Conservation (phyloP, 305 asterid species). For the Lippia alba region DNA sequence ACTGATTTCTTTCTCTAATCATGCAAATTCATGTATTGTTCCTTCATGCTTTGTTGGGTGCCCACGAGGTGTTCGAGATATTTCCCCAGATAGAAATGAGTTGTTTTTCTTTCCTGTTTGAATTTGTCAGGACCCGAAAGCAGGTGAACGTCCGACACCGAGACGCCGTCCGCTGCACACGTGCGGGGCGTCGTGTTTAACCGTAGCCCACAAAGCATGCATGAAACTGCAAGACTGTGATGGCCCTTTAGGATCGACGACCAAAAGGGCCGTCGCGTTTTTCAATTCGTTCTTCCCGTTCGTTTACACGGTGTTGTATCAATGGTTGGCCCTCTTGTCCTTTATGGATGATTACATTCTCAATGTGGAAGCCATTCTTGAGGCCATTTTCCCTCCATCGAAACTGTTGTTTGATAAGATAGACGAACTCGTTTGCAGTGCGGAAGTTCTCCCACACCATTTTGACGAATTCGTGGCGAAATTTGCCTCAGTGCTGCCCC, state of each 20-base stretch:
- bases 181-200: constrained; percentile 50
- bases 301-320: constrained; percentile 34
- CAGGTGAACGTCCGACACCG: constrained; percentile 21
- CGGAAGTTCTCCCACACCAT: constrained; percentile 45
- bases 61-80: not conserved
- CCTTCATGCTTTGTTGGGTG: not conserved
- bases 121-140: constrained; percentile 33
- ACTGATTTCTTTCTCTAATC: too few relatives aligned
- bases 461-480: constrained; percentile 41
- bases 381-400: constrained; percentile 51
- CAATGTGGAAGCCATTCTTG: constrained; percentile 35
- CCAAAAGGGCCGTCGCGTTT: constrained; percentile 26
- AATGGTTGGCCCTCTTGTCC: constrained; percentile 44
- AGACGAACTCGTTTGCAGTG: constrained; percentile 42
- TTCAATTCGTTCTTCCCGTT: constrained; percentile 40
- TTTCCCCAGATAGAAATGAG: not conserved
- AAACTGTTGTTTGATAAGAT: constrained; percentile 45
- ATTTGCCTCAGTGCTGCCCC: constrained; percentile 33
- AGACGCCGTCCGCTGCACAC: constrained; percentile 61
- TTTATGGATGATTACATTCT: constrained; percentile 57
- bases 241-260: constrained; percentile 49
- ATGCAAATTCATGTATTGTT: too few relatives aligned
- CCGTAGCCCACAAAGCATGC: constrained; percentile 43
- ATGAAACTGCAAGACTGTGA: constrained; percentile 42
- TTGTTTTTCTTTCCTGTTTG: not conserved